These are phyloP conservation scores for Solanum corneliomulleri DNA, from an alignment of 257 asterid genomes.

Conservation along the genomic window DNA sequence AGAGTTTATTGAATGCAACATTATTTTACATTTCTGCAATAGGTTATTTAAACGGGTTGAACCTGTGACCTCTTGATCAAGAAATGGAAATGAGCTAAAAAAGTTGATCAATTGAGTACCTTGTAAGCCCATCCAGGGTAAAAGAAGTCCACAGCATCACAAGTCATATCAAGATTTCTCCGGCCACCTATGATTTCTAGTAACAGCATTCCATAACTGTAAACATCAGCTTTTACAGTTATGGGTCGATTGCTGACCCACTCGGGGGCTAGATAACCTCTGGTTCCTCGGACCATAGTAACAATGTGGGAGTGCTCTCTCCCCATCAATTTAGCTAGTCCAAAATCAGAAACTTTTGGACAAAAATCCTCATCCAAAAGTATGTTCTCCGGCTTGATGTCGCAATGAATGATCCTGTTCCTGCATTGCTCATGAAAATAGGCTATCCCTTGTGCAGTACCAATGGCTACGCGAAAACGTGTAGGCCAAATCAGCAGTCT, in stretches of 20 bases:
- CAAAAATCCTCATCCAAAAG: slow-evolving; percentile 70
- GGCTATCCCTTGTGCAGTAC: slow-evolving; percentile 84
- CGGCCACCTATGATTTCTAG: slow-evolving; percentile 83
- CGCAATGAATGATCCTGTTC: slow-evolving; percentile 77
- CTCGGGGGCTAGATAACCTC: slow-evolving; percentile 86
- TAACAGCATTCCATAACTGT: slow-evolving; percentile 88
- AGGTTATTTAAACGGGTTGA: background rate
- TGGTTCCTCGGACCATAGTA: slow-evolving; percentile 77
- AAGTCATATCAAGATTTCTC: slow-evolving; percentile 78
- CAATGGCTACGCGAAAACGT: slow-evolving; percentile 62
- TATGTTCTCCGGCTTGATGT: slow-evolving; percentile 88
- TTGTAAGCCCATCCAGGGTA: slow-evolving; percentile 98
- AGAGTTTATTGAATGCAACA: too few species aligned
- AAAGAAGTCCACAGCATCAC: slow-evolving; percentile 64
- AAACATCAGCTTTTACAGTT: slow-evolving; percentile 85
- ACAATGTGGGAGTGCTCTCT: slow-evolving; percentile 80
- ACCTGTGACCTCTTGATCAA: background rate
- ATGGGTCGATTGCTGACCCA: slow-evolving; percentile 87
- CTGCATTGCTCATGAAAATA: slow-evolving; percentile 94
- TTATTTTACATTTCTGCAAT: too few species aligned
- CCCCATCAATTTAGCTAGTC: slow-evolving; percentile 92
- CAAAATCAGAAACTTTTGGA: slow-evolving; percentile 90
- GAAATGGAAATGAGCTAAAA: background rate
- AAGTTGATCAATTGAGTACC: slow-evolving; percentile 29
- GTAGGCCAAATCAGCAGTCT: slow-evolving; percentile 58